Evolutionary conservation across 805 yeast genomes (phyloP), one percentile per base, ranked within the genome.

Genomic region (Candida oleophila): DNA sequence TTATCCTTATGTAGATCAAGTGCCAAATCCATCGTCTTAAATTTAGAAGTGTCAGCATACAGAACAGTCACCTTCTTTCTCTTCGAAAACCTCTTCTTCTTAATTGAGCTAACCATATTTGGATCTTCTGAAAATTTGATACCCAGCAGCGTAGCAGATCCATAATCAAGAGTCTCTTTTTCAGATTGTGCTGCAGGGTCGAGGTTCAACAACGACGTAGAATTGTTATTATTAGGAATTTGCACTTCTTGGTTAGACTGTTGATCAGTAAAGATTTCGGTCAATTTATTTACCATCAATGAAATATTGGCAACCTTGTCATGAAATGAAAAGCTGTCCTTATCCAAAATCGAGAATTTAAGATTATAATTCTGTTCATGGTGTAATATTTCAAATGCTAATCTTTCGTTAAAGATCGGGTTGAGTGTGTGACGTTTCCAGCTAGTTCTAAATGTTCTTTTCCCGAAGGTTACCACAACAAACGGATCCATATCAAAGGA

Each of bases 401-500:
- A 65, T 52, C 85, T 71, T 62, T 91, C 96, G 55, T 89, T 83
- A 66, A 83, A 92, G 0, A 83, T 75, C 0, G 99, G 99, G 45
- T 84, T 83, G 43, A 89, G 64, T 1, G 89, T 85, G 62, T 92
- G 97, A 19, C 87, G 78, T 53, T 83, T 78, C 83, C 90, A 85
- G 9, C 90, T 83, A 0, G 97, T 90, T 54, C 95, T 79, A 63
- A 81, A 92, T 0, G 92, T 89, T 53, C 85, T 85, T 56, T 87
- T 84, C 8, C 97, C 97, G 63, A 92, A 89, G 0, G 96, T 83
- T 1, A 89, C 84, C 16, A 92, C 89, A 2, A 92, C 92, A 67
- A 92, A 94, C 2, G 98, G 98, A 60, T 94, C 99, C 95, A 94
- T 89, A 64, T 90, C 96, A 59, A 87, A 92, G 1, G 91, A 84